Percentiles rank a stretch among this genome's conserved stretches.
Conservation (phyloP, 2,329 filamentous ascomycete genomes). For the Colletotrichum aenigma region DNA sequence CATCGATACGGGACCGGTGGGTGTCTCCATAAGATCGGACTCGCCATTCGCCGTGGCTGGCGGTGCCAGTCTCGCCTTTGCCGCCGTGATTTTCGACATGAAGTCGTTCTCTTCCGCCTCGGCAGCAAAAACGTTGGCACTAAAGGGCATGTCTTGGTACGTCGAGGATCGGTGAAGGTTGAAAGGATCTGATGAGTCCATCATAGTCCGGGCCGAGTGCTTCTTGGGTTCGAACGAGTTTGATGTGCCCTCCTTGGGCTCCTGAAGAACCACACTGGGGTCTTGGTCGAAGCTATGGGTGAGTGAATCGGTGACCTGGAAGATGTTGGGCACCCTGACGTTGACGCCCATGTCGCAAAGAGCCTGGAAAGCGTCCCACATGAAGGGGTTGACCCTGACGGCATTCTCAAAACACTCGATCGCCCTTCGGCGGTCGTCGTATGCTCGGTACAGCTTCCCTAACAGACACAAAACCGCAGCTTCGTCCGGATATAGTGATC, state of each 20-base stretch:
- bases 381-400: slow-evolving; percentile 89
- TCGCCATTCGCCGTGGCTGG: slow-evolving; percentile 40
- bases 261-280: slow-evolving; percentile 31
- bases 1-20: slow-evolving; percentile 51
- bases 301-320: slow-evolving; percentile 69
- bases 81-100: slow-evolving; percentile 59
- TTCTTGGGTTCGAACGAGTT: slow-evolving; percentile 49
- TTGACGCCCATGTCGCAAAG: slow-evolving; percentile 87
- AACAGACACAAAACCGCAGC: slow-evolving; percentile 83
- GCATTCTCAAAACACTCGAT: slow-evolving; percentile 87
- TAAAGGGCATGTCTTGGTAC: slow-evolving; percentile 42
- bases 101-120: slow-evolving; percentile 58
- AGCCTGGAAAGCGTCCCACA: slow-evolving; percentile 95
- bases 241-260: slow-evolving; percentile 39
- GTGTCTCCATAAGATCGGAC: slow-evolving; percentile 69
- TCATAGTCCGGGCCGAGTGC: slow-evolving; percentile 38
- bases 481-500: slow-evolving; percentile 80
- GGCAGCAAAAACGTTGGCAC: slow-evolving; percentile 41
- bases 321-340: slow-evolving; percentile 84
- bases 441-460: slow-evolving; percentile 84
- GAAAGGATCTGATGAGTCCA: slow-evolving; percentile 54
- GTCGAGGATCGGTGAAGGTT: slow-evolving; percentile 46
- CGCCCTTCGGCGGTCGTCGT: slow-evolving; percentile 83
- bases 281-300: slow-evolving; percentile 51
- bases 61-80: slow-evolving; percentile 49